A percentile compares a stretch with the other conserved stretches of the same genome.
phyloP scores from a whole-genome alignment of 805 yeast genomes.

The Naumovozyma baii region DNA sequence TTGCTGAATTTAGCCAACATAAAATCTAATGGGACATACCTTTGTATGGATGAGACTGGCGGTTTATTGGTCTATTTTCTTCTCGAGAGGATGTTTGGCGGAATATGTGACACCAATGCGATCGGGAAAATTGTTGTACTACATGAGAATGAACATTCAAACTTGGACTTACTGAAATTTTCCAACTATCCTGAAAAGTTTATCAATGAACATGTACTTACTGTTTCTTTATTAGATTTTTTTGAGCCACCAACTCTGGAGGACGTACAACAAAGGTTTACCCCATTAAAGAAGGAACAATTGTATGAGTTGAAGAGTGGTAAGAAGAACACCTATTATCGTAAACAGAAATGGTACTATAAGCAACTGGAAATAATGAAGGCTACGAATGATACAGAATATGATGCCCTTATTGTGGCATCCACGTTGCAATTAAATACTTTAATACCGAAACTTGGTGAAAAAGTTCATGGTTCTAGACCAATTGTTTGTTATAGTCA shows the following conservation, averaged over 20 bases:
- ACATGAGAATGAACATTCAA: slow-evolving; percentile 93
- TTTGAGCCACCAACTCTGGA: slow-evolving; percentile 56
- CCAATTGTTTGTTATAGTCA: slow-evolving; percentile 78
- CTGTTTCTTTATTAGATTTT: slow-evolving; percentile 70
- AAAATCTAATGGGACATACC: slow-evolving; percentile 80
- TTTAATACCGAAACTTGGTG: slow-evolving; percentile 51
- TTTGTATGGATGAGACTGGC: slow-evolving; percentile 89
- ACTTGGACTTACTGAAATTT: slow-evolving; percentile 57
- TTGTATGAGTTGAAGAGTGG: slow-evolving; percentile 46
- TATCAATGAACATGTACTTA: slow-evolving; percentile 47
- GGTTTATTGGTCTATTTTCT: slow-evolving; percentile 79
- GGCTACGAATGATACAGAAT: slow-evolving; percentile 41
- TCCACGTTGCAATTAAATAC: slow-evolving; percentile 63
- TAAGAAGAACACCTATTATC: slow-evolving; percentile 56
- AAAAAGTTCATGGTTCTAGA: slow-evolving; percentile 70
- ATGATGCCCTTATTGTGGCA: slow-evolving; percentile 68
- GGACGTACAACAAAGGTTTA: slow-evolving; percentile 36
- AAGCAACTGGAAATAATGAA: slow-evolving; percentile 37
- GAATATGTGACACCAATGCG: slow-evolving; percentile 23
- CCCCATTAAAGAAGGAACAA: slow-evolving; percentile 38
- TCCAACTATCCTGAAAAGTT: slow-evolving; percentile 52
- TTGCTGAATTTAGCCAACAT: slow-evolving; percentile 71
- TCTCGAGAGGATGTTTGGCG: slow-evolving; percentile 77
- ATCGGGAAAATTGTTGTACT: slow-evolving; percentile 59
- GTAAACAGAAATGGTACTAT: slow-evolving; percentile 45